Evolutionary conservation across 108 stramenopile species (phyloP), one percentile per base, ranked within the genome.

Genomic region (Nannochloropsis gaditana): DNA sequence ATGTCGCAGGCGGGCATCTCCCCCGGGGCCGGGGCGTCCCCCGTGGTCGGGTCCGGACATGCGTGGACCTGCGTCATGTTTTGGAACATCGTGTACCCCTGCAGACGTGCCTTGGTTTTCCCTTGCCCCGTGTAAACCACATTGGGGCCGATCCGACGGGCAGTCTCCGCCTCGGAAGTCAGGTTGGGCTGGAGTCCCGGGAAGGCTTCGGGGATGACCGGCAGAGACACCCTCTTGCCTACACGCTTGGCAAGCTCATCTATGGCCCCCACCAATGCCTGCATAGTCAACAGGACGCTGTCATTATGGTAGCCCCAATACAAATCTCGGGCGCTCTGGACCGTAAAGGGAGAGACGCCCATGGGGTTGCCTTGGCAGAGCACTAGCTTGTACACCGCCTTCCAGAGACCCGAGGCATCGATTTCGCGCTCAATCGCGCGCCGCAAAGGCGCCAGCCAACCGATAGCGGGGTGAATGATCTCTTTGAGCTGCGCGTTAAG

Each of bases 361-460:
- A 73, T 73, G 59, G 59, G 59, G 59, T 73, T 73, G 59, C 59
- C 59, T 73, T 73, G 59, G 59, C 59, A 73, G n/a, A 73, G 59
- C 3, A 73, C 59, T 4, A 73, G 59, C 59, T 73, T 73, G 59
- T 73, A 73, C 19, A 73, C 59, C 2, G 59, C 59, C n/a, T 73
- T 73, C 59, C 59, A 73, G 59, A 73, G 59, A n/a, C 2, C 59
- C 15, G 59, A 73, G 8, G 59, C 3, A 4, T 73, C 59, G 8
- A 73, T 73, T 73, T 73, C 19, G n/a, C 59, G 59, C 3, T 73
- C 59, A 3, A 73, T n/a, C 19, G 59, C 15, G 59, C 59, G 59
- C 15, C 59, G 59, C 19, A 73, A 73, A 6, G 59, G 59, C 19
- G 59, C 59, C n/a, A 73, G 59, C 59, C 59, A 73, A 15, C 59